A percentile compares a stretch with the other conserved stretches of the same genome.
Evolutionary conservation across 345 rosid genomes (phyloP).

Genomic region (Euphorbia tirucalli): DNA sequence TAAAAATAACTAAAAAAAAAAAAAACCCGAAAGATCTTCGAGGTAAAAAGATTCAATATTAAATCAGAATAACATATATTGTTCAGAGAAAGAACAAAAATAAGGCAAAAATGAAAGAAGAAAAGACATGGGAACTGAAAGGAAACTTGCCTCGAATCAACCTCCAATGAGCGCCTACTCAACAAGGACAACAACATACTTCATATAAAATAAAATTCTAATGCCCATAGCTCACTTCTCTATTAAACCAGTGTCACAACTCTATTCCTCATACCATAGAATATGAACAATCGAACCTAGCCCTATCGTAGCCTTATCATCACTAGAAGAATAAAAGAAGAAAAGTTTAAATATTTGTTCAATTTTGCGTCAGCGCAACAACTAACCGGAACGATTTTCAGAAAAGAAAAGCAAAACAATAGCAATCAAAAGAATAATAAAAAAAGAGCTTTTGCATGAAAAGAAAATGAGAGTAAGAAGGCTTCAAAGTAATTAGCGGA

Average conservation of each 20-base stretch:
- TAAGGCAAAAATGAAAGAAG: background rate
- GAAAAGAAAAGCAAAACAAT: background rate
- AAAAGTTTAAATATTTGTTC: background rate
- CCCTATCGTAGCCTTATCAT: background rate
- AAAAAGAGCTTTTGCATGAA: conserved; percentile 2
- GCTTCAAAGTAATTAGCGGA: conserved; percentile 29
- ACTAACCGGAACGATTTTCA: background rate
- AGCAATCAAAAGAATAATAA: background rate
- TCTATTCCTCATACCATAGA: conserved; percentile 21
- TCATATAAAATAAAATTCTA: conserved; percentile 44
- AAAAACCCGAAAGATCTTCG: background rate
- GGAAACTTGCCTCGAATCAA: conserved; percentile 71
- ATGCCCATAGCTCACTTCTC: conserved; percentile 64
- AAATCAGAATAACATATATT: background rate
- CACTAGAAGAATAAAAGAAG: background rate
- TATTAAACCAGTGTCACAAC: conserved; percentile 29
- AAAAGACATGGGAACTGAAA: background rate
- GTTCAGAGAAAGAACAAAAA: background rate
- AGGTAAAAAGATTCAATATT: background rate
- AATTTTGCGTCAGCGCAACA: background rate
- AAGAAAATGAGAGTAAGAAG: conserved; percentile 1
- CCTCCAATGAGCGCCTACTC: conserved; percentile 90
- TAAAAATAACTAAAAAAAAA: background rate
- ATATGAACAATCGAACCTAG: background rate
- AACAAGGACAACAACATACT: conserved; percentile 95